Conservation (phyloP, 2,329 filamentous ascomycete genomes). For the Rutstroemia sp. region DNA sequence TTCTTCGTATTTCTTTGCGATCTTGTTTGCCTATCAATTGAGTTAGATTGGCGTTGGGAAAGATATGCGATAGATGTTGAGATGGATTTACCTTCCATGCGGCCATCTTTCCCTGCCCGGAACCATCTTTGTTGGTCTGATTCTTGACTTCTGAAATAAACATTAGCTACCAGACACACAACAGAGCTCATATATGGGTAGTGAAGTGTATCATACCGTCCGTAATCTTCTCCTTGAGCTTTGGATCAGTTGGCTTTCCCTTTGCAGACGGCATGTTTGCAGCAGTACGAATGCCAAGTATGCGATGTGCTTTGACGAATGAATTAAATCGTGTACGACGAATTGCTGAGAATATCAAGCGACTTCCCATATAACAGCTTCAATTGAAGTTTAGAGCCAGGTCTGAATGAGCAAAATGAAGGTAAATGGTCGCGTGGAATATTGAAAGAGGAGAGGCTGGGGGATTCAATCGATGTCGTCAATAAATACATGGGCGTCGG, state of each 20-base stretch:
- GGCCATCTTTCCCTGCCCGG: conserved; percentile 39
- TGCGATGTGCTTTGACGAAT: too few species aligned
- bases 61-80: neutral
- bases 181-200: neutral
- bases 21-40: conserved; percentile 31
- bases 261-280: conserved; percentile 35
- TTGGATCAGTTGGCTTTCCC: conserved; percentile 38
- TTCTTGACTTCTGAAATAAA: conserved; percentile 33
- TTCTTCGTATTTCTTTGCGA: conserved; percentile 37
- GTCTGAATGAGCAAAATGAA: too few species aligned
- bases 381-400: too few species aligned
- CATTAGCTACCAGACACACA: neutral
- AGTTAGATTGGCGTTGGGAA: neutral
- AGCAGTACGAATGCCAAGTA: neutral
- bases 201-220: conserved; percentile 25
- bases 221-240: conserved; percentile 37
- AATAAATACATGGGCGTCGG: neutral
- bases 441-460: neutral
- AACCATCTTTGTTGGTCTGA: conserved; percentile 37
- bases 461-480: neutral
- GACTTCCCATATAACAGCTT: too few species aligned
- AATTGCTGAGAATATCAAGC: too few species aligned
- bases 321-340: too few species aligned
- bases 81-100: conserved; percentile 35
- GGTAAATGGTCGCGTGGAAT: too few species aligned